These are phyloP conservation scores for Parsonsia alboflavescens DNA, from an alignment of 257 asterid species.

Conservation along the genomic window DNA sequence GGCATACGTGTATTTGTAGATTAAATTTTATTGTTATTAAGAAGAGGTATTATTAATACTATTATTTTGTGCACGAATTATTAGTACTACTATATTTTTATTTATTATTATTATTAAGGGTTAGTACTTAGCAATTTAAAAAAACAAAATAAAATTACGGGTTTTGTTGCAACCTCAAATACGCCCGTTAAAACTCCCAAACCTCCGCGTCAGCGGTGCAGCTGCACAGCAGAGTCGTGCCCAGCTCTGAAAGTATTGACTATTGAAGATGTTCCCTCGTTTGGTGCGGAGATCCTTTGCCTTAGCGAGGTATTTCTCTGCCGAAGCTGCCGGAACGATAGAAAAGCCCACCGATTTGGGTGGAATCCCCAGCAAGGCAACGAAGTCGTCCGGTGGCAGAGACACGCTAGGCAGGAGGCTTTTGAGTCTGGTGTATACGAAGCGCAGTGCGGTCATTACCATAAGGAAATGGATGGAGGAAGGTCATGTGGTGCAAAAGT, in stretches of 20 bases:
- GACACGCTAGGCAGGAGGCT: constrained; percentile 76
- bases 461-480: constrained; percentile 85
- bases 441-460: constrained; percentile 73
- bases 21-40: too few species aligned
- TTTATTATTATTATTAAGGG: too few species aligned
- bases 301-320: constrained; percentile 57
- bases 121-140: too few species aligned
- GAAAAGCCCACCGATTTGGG: constrained; percentile 22
- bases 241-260: not conserved
- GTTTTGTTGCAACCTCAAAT: not conserved
- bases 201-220: not conserved
- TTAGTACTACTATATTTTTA: too few species aligned
- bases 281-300: constrained; percentile 45
- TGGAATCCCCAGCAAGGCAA: constrained; percentile 9
- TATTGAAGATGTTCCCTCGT: constrained; percentile 37
- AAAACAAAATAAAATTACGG: not conserved
- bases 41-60: too few species aligned
- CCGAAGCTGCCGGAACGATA: constrained; percentile 32
- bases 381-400: constrained; percentile 25
- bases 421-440: constrained; percentile 54
- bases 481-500: constrained; percentile 64
- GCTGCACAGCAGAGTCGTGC: not conserved
- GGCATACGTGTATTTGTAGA: too few species aligned
- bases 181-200: not conserved
- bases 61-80: too few species aligned